phyloP scores from a whole-genome alignment of 352 stramenopile genomes.

The Globisporangium viniferum region DNA sequence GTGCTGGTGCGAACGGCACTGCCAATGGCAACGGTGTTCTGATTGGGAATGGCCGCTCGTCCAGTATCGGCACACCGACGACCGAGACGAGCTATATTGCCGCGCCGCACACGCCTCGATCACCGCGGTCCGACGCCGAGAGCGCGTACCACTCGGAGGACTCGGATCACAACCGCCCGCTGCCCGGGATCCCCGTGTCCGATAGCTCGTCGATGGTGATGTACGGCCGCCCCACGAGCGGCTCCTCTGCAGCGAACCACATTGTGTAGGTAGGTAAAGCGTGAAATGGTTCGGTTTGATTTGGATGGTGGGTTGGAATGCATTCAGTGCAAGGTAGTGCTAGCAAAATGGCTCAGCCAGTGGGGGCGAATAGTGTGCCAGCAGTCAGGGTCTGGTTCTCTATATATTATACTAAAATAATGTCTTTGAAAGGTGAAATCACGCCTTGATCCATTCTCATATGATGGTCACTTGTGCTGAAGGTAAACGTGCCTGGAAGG shows the following conservation, averaged over 20 bases:
- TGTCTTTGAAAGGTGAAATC: background rate
- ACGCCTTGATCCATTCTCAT: background rate
- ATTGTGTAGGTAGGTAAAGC: constrained; percentile 31
- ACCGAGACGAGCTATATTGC: constrained; percentile 48
- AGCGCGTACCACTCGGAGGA: constrained; percentile 67
- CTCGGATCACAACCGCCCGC: constrained; percentile 37
- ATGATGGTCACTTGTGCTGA: background rate
- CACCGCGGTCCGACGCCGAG: constrained; percentile 49
- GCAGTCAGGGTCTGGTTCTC: background rate
- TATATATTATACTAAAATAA: constrained; percentile 13
- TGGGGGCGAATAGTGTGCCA: background rate
- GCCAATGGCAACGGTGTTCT: background rate
- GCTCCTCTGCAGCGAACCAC: constrained; percentile 20
- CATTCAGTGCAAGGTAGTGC: background rate
- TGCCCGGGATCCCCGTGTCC: constrained; percentile 33
- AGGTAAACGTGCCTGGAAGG: too few species aligned
- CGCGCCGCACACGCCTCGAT: constrained; percentile 47
- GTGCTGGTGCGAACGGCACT: background rate
- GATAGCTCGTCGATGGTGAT: constrained; percentile 60
- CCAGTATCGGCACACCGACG: constrained; percentile 25
- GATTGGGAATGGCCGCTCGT: constrained; percentile 1
- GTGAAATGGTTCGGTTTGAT: background rate
- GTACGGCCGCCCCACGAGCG: constrained; percentile 43
- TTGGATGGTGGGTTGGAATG: background rate
- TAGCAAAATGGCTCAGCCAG: background rate